Evolutionary conservation across 495 filamentous ascomycete genomes (phyloP).

Genomic region (Penicillium daleae): DNA sequence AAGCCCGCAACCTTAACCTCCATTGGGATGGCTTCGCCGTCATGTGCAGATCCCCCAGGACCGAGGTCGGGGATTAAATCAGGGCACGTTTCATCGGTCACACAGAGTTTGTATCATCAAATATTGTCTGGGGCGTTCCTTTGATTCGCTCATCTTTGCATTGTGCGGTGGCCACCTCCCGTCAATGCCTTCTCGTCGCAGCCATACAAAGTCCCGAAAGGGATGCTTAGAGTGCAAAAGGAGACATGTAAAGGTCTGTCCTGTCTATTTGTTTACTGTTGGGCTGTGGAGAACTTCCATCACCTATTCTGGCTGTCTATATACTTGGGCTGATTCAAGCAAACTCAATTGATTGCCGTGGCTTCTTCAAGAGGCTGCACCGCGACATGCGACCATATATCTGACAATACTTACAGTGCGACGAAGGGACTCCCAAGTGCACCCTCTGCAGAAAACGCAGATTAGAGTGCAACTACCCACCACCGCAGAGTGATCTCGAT

Average conservation of each 20-base stretch:
- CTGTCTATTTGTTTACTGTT: neutral
- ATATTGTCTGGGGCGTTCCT: neutral
- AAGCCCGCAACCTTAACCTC: neutral
- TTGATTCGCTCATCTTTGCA: neutral
- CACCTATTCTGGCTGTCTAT: neutral
- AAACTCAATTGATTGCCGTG: neutral
- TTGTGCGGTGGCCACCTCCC: constrained; percentile 1
- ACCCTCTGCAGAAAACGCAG: constrained; percentile 42
- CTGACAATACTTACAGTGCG: constrained; percentile 35
- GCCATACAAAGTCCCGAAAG: constrained; percentile 44
- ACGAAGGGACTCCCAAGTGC: constrained; percentile 42
- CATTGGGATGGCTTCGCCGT: constrained; percentile 10
- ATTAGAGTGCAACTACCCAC: constrained; percentile 42
- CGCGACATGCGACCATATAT: neutral
- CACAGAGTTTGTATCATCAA: neutral
- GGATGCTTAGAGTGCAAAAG: constrained; percentile 46
- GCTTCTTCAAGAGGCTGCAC: neutral
- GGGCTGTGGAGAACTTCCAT: neutral
- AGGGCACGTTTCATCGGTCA: neutral
- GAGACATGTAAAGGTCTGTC: constrained; percentile 43
- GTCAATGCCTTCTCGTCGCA: constrained; percentile 35
- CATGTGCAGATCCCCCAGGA: constrained; percentile 24
- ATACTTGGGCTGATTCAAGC: neutral
- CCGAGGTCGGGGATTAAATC: constrained; percentile 17
- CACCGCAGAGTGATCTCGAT: constrained; percentile 30